These are phyloP conservation scores for Rhazya stricta DNA, from an alignment of 257 asterid genomes.

Conservation along the genomic window DNA sequence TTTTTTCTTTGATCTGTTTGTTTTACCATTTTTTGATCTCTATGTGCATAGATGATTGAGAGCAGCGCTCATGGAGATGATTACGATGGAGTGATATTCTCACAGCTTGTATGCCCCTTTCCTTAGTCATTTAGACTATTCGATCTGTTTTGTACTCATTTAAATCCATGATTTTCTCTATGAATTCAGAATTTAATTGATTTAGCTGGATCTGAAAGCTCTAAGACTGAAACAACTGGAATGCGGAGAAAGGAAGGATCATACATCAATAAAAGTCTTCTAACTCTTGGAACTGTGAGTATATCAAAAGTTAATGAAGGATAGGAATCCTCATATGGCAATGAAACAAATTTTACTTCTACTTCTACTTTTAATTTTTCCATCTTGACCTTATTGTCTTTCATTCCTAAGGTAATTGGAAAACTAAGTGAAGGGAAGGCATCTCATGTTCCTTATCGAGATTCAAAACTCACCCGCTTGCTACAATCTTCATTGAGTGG, in stretches of 20 bases:
- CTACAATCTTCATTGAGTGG: constrained; percentile 97
- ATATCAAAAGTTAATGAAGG: background rate
- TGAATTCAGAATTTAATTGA: constrained; percentile 73
- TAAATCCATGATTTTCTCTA: constrained; percentile 20
- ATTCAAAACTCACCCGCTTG: constrained; percentile 94
- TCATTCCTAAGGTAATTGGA: constrained; percentile 74
- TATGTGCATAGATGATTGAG: constrained; percentile 74
- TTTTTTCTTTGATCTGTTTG: background rate
- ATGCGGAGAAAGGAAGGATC: constrained; percentile 97
- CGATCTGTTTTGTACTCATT: constrained; percentile 6
- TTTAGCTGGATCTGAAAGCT: constrained; percentile 98
- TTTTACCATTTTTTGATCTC: background rate
- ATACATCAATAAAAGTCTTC: constrained; percentile 93
- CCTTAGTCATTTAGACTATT: constrained; percentile 15
- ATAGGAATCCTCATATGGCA: background rate
- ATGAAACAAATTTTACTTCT: background rate
- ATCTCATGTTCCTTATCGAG: constrained; percentile 94
- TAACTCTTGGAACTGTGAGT: constrained; percentile 97
- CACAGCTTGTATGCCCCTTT: constrained; percentile 71
- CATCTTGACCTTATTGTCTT: constrained; percentile 14
- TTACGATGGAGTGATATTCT: constrained; percentile 92
- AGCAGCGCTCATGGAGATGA: constrained; percentile 96
- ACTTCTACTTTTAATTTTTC: constrained; percentile 9
- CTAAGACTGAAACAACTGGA: constrained; percentile 97
- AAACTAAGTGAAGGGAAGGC: constrained; percentile 98